phyloP scores from a whole-genome alignment of 495 filamentous ascomycete species.

The Xylaria castorea region DNA sequence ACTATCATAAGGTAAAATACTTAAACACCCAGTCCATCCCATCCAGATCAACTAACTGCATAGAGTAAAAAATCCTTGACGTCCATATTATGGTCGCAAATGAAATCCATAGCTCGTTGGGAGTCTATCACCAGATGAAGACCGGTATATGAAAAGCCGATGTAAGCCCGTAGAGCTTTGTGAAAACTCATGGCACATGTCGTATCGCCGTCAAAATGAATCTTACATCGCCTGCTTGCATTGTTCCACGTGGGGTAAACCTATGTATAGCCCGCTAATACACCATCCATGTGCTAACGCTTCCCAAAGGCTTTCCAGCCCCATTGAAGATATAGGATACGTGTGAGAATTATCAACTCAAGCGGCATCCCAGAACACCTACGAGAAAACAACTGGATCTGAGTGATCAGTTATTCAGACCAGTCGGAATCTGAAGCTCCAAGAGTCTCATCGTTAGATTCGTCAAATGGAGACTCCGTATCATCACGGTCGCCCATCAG shows the following conservation, averaged over 20 bases:
- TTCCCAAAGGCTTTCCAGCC: not conserved
- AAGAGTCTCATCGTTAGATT: not conserved
- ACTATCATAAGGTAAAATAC: slow-evolving; percentile 3
- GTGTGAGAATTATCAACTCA: not conserved
- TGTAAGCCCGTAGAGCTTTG: not conserved
- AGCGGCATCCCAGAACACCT: not conserved
- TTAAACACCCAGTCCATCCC: not conserved
- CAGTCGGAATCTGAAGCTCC: not conserved
- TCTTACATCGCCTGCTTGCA: not conserved
- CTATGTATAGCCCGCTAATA: not conserved
- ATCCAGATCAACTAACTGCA: not conserved
- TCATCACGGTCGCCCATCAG: not conserved
- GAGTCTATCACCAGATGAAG: not conserved
- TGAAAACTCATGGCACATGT: not conserved
- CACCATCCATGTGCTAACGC: not conserved
- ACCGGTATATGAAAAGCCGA: not conserved
- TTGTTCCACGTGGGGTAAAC: not conserved
- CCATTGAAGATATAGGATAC: not conserved
- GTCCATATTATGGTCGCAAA: not conserved
- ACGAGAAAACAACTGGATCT: not conserved
- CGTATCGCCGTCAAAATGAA: not conserved
- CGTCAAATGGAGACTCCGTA: slow-evolving; percentile 8
- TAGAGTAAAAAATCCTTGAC: not conserved
- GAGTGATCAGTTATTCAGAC: not conserved
- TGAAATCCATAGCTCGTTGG: not conserved